Evolutionary conservation across 306 rosid species (phyloP).

Genomic region (Abrus pulchellus): DNA sequence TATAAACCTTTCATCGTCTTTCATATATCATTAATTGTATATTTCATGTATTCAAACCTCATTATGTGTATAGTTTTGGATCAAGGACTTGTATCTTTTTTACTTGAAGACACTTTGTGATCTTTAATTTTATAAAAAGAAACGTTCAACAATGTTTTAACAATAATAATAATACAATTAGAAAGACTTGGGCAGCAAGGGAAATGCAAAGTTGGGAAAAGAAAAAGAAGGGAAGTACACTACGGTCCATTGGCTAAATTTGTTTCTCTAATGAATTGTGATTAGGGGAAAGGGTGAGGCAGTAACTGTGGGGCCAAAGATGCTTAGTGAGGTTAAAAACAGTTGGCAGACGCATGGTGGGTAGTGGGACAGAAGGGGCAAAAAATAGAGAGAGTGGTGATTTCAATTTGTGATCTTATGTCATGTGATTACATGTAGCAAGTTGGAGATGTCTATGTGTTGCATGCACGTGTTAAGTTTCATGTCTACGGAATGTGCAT

Average conservation of each 20-base stretch:
- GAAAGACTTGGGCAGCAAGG: conserved; percentile 51
- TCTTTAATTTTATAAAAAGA: too few relatives aligned
- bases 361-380: conserved; percentile 42
- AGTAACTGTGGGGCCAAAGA: conserved; percentile 42
- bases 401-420: conserved; percentile 49
- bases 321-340: conserved; percentile 52
- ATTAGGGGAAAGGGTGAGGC: conserved; percentile 41
- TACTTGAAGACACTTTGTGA: too few relatives aligned
- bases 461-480: conserved; percentile 54
- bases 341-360: conserved; percentile 69
- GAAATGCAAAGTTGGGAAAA: conserved; percentile 49
- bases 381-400: conserved; percentile 45
- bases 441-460: conserved; percentile 47
- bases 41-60: too few relatives aligned
- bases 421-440: conserved; percentile 69
- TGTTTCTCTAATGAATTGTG: conserved; percentile 31
- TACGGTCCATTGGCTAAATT: conserved; percentile 55
- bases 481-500: neutral
- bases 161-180: conserved; percentile 30
- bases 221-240: conserved; percentile 52
- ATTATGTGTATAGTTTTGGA: too few relatives aligned
- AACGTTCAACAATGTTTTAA: too few relatives aligned
- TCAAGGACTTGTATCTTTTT: too few relatives aligned
- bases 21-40: too few relatives aligned
- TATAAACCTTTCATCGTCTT: too few relatives aligned